Percentiles rank a stretch among this genome's conserved stretches.
phyloP scores from a whole-genome alignment of 352 stramenopile genomes.

The Phytophthora citricola region DNA sequence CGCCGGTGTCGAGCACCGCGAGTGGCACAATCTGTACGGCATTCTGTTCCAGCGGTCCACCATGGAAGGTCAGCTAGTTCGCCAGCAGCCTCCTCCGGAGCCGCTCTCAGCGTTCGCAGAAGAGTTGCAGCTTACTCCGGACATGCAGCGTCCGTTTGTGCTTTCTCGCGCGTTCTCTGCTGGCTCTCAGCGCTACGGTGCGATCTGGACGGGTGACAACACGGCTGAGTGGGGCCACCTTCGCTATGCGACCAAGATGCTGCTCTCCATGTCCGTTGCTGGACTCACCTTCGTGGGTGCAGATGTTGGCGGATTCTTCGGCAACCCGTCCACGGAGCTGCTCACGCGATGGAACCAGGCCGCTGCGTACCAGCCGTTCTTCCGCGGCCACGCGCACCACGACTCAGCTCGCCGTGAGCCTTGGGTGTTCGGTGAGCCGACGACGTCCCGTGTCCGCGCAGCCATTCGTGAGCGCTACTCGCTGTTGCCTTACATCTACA shows the following conservation, averaged over 20 bases:
- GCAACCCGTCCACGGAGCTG: slow-evolving; percentile 95
- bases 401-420: slow-evolving; percentile 98
- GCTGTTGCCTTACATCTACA: slow-evolving; percentile 97
- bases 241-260: slow-evolving; percentile 96
- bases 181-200: slow-evolving; percentile 96
- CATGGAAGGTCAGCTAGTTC: slow-evolving; percentile 90
- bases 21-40: slow-evolving; percentile 99
- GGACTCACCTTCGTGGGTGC: slow-evolving; percentile 98
- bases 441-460: slow-evolving; percentile 88
- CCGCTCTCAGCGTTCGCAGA: slow-evolving; percentile 50
- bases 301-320: slow-evolving; percentile 99
- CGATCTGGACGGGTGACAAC: slow-evolving; percentile 99
- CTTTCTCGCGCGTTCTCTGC: slow-evolving; percentile 98
- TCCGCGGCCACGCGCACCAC: slow-evolving; percentile 98
- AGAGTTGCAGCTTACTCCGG: slow-evolving; percentile 41
- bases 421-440: slow-evolving; percentile 97
- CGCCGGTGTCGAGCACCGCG: slow-evolving; percentile 95
- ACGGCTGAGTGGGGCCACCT: slow-evolving; percentile 96
- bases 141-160: slow-evolving; percentile 96
- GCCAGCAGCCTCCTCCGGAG: slow-evolving; percentile 61
- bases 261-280: slow-evolving; percentile 96
- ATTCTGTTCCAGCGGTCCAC: slow-evolving; percentile 98
- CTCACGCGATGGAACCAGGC: slow-evolving; percentile 97
- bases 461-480: slow-evolving; percentile 96
- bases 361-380: slow-evolving; percentile 98